Evolutionary conservation across 192 early-diverging fungal genomes (phyloP), one percentile per base, ranked within the genome.

Genomic region (Dissophora globulifera): DNA sequence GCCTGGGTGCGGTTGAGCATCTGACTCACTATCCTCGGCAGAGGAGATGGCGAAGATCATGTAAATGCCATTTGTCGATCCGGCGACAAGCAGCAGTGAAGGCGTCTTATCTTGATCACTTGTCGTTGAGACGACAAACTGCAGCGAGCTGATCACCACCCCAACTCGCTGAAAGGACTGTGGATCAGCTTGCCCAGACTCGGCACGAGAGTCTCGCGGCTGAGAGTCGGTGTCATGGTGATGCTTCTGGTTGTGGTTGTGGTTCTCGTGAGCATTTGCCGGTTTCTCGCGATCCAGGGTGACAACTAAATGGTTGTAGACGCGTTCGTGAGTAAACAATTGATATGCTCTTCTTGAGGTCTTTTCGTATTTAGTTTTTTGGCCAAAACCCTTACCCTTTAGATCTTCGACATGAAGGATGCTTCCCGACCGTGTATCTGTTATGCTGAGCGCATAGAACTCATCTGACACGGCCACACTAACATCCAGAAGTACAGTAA

Each of bases 381-480:
- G 32, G 6, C 12, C 50, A 41, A 10, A 11, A 0, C n/a, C 22
- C 17, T 35, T 58, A 74, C 69, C 62, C 41, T 75, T 75, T 40
- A 75, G 26, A 38, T 75, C 71, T 33, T 75, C 71, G 8, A 66
- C 57, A 66, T 75, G 71, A 8, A 75, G 38, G 11, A 64, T 10
- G 8, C 30, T 65, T 49, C 62, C 56, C 22, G 62, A 57, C 6
- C 23, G 23, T 6, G 62, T 42, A 5, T 75, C 71, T 16, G 71
- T 59, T 12, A 75, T 66, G 9, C 62, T 66, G 12, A 75, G 71
- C 1, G 62, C 30, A 11, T 75, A 75, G 45, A 75, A 65, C 26
- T 75, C 71, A 22, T 60, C 71, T 30, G 71, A 75, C 2, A 75
- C 71, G 0, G 71, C 71, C 5, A 75, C 50, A 27, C 69, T 74